These are phyloP conservation scores for Ciborinia camelliae DNA, from an alignment of 2,329 filamentous ascomycete species.

Conservation along the genomic window DNA sequence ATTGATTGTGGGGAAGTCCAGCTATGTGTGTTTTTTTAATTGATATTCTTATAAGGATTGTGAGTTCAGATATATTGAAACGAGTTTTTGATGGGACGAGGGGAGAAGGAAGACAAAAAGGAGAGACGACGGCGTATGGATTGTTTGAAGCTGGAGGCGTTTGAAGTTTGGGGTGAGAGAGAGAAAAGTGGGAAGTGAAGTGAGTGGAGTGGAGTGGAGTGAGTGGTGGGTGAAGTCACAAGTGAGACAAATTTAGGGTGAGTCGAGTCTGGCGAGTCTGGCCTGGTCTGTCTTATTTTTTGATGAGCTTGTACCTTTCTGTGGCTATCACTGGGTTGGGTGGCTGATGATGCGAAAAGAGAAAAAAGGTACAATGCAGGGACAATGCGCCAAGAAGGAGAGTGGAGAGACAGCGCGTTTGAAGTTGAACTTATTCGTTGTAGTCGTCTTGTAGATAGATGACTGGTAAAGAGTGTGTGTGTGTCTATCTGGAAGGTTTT, in stretches of 20 bases:
- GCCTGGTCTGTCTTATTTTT: background rate
- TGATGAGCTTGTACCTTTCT: background rate
- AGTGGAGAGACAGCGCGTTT: background rate
- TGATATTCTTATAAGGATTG: background rate
- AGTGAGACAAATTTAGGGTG: slow-evolving; percentile 9
- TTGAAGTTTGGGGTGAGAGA: background rate
- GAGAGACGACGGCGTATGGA: background rate
- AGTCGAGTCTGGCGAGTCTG: too few species aligned
- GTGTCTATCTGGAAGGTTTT: too few species aligned
- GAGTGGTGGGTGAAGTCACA: background rate
- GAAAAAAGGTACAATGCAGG: background rate
- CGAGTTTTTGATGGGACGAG: background rate
- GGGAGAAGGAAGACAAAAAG: background rate
- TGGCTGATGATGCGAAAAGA: slow-evolving; percentile 4
- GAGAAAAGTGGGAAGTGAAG: too few species aligned
- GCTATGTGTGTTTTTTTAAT: background rate
- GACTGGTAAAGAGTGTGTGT: too few species aligned
- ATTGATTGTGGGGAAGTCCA: background rate
- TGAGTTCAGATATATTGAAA: background rate
- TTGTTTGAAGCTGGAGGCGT: background rate
- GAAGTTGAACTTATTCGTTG: too few species aligned
- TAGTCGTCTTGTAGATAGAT: too few species aligned
- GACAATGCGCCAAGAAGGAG: background rate
- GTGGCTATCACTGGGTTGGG: slow-evolving; percentile 9
- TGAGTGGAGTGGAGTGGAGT: background rate